These are phyloP conservation scores for Entomophthora muscae DNA, from an alignment of 371 early-diverging fungal species.

Conservation along the genomic window DNA sequence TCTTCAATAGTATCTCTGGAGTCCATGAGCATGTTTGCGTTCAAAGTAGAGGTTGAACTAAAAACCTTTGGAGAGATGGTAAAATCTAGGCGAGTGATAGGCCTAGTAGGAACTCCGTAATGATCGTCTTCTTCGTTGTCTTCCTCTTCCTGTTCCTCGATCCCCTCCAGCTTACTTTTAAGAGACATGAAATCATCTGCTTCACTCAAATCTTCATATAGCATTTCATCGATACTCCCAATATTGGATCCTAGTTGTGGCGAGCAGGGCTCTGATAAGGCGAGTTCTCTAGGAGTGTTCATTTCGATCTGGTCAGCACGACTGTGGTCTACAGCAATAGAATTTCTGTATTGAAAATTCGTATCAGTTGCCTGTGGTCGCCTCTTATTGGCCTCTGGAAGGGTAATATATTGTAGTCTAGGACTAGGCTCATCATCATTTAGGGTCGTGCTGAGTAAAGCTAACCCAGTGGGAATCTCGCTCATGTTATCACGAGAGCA, in stretches of 20 bases:
- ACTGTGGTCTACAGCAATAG: constrained; percentile 3
- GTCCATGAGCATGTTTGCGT: background rate
- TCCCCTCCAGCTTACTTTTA: background rate
- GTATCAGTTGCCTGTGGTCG: background rate
- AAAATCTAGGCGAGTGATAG: background rate
- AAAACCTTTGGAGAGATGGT: background rate
- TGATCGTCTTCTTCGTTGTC: background rate
- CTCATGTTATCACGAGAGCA: background rate
- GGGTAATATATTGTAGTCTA: background rate
- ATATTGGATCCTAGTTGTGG: background rate
- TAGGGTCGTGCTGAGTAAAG: background rate
- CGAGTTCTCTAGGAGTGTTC: background rate
- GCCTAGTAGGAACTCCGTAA: background rate
- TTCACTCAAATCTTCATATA: constrained; percentile 6
- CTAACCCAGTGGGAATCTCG: background rate
- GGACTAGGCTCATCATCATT: background rate
- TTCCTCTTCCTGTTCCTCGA: background rate
- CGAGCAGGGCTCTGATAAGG: background rate
- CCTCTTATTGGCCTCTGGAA: background rate
- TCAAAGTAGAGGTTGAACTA: background rate
- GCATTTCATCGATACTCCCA: background rate
- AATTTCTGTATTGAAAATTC: background rate
- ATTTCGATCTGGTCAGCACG: background rate
- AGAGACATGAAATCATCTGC: constrained; percentile 4
- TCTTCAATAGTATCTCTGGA: background rate